These are phyloP conservation scores for Pleurotus cornucopiae DNA, from an alignment of 768 basidiomycete species.

Conservation along the genomic window DNA sequence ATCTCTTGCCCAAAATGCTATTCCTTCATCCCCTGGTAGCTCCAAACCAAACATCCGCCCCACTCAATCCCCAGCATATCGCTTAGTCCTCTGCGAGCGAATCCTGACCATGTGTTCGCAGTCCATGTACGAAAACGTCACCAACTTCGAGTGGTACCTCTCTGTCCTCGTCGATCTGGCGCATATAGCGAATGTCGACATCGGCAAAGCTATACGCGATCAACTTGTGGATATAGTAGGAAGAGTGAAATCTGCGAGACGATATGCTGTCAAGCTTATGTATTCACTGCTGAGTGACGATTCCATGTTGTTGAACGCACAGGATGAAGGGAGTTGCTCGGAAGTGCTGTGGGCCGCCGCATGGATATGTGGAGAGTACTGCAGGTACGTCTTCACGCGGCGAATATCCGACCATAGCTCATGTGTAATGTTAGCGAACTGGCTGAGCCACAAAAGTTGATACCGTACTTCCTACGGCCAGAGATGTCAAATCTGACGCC, in stretches of 20 bases:
- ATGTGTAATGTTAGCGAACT: constrained; percentile 51
- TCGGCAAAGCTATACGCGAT: constrained; percentile 75
- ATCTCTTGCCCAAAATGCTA: constrained; percentile 41
- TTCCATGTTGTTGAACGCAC: constrained; percentile 60
- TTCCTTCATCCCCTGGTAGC: constrained; percentile 26
- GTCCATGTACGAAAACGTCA: constrained; percentile 80
- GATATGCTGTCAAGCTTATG: constrained; percentile 83
- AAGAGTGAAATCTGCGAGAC: constrained; percentile 70
- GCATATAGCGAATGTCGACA: constrained; percentile 76
- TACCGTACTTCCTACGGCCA: constrained; percentile 65
- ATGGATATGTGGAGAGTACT: constrained; percentile 95
- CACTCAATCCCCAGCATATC: constrained; percentile 78
- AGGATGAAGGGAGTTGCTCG: constrained; percentile 69
- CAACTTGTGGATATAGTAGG: constrained; percentile 86
- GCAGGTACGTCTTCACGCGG: constrained; percentile 45
- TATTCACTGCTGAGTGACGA: constrained; percentile 79
- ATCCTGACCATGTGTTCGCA: constrained; percentile 86
- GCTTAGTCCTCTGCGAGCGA: constrained; percentile 73
- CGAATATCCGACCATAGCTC: too few relatives aligned
- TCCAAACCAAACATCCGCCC: constrained; percentile 41
- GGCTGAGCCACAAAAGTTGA: constrained; percentile 68
- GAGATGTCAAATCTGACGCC: constrained; percentile 52
- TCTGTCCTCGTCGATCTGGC: constrained; percentile 91
- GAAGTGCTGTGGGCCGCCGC: constrained; percentile 93
- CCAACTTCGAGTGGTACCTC: constrained; percentile 97